A percentile compares a stretch with the other conserved stretches of the same genome.
These are phyloP conservation scores for Ramularia collo-cygni DNA, from an alignment of 2,329 filamentous ascomycete species.

Conservation along the genomic window DNA sequence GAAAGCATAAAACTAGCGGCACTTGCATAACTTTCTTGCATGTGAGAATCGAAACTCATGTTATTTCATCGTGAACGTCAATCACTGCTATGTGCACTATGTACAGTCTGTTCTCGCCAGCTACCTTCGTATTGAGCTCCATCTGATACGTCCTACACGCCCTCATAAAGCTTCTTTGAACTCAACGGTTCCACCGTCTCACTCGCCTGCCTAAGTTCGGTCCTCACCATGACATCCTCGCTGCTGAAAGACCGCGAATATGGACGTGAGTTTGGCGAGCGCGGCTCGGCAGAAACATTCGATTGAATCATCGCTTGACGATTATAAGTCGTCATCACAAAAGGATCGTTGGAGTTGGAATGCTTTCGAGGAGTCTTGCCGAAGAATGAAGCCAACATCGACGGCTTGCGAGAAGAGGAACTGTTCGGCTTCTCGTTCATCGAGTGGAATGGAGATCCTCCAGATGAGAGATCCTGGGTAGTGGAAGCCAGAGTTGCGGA, in stretches of 20 bases:
- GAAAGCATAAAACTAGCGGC: too few species aligned
- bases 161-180: slow-evolving; percentile 9
- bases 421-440: slow-evolving; percentile 6
- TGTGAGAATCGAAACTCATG: too few species aligned
- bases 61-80: too few species aligned
- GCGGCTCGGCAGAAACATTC: slow-evolving; percentile 11
- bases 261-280: slow-evolving; percentile 11
- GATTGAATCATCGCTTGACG: slow-evolving; percentile 6
- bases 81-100: too few species aligned
- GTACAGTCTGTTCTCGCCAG: too few species aligned
- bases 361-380: slow-evolving; percentile 3
- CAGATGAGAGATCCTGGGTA: slow-evolving; percentile 11
- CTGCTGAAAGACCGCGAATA: slow-evolving; percentile 11
- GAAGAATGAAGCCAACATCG: slow-evolving; percentile 5
- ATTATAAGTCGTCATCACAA: slow-evolving; percentile 10
- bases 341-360: slow-evolving; percentile 8
- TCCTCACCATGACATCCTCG: slow-evolving; percentile 20
- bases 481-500: slow-evolving; percentile 17
- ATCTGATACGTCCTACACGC: too few species aligned
- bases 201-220: slow-evolving; percentile 24
- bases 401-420: slow-evolving; percentile 4
- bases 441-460: slow-evolving; percentile 13
- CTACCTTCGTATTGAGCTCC: background rate
- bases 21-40: too few species aligned
- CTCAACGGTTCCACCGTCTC: slow-evolving; percentile 17